Evolutionary conservation across 2,329 filamentous ascomycete genomes (phyloP), one percentile per base, ranked within the genome.

Genomic region (Claviceps purpurea): DNA sequence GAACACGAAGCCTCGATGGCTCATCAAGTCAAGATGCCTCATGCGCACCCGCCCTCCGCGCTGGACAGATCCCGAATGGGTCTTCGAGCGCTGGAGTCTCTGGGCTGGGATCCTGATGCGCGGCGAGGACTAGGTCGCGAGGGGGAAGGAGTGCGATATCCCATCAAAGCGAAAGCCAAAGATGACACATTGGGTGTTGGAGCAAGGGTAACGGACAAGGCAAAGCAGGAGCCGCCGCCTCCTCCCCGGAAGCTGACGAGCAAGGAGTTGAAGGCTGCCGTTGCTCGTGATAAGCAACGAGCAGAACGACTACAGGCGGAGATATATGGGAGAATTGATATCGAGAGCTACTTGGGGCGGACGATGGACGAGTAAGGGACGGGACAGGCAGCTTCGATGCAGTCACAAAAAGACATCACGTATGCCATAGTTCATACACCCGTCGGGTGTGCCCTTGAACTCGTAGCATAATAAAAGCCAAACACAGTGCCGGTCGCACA

Each of bases 141-240:
- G 2, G 82, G 85, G 1, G 79, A 85, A 57, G 90, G 90, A 3
- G 83, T 88, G 55, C 74, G 84, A 42, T 83, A 82, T 57, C 90
- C 90, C 1, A 73, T 96, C 56, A 89, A 89, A 63, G 71, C 79
- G 1, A 77, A 74, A 54, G 71, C 77, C 51, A 95, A 95, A 68
- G 77, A 82, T 44, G 81, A 91, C 62, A 89, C 78, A 3, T 70
- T 85, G 7, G 91, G 90, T 0, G 66, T 95, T 26, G 89, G 89
- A 0, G 73, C 76, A 4, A 57, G 64, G 30, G 60, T 22, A n/a
- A n/a, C 40, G 10, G 47, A 52, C 39, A 46, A 43, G 3, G 22
- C 41, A 54, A 72, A 70, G 58, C 65, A 65, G 56, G 69, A 71
- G 65, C 73, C 84, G 41, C 18, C 30, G 26, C n/a, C 26, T 2